phyloP scores from a whole-genome alignment of 345 rosid species.

The Bruguiera parviflora region DNA sequence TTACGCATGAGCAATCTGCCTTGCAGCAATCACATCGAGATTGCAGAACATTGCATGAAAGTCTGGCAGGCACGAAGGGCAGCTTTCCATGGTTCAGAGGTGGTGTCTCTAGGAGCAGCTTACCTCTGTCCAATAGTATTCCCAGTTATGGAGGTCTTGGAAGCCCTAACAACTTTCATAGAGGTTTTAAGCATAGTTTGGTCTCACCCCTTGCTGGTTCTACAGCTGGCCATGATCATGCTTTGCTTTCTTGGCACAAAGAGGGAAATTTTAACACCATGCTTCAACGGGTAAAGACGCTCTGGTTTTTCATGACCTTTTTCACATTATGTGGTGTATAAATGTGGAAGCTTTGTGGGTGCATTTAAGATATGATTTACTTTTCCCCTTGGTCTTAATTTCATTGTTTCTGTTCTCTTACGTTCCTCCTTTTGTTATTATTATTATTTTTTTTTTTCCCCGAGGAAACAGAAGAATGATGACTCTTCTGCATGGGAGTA shows the following conservation, averaged over 20 bases:
- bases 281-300: slow-evolving; percentile 31
- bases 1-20: slow-evolving; percentile 13
- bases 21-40: slow-evolving; percentile 26
- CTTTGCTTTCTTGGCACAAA: slow-evolving; percentile 14
- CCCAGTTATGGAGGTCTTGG: slow-evolving; percentile 30
- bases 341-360: no score
- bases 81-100: slow-evolving; percentile 11
- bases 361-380: no score
- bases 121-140: slow-evolving; percentile 18
- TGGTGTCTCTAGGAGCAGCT: slow-evolving; percentile 18
- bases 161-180: slow-evolving; percentile 19
- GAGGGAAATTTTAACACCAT: slow-evolving; percentile 18
- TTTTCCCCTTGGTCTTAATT: no score
- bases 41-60: slow-evolving; percentile 19
- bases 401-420: background rate
- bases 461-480: slow-evolving; percentile 24
- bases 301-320: background rate
- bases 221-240: slow-evolving; percentile 23
- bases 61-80: slow-evolving; percentile 26
- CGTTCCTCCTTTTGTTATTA: background rate
- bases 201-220: slow-evolving; percentile 10
- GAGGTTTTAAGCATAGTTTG: slow-evolving; percentile 21
- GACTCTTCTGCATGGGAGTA: slow-evolving; percentile 23
- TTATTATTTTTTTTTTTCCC: background rate
- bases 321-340: no score